Base-by-base conservation (phyloP, 768 basidiomycete species). In the Boletus pseudopeckii region DNA sequence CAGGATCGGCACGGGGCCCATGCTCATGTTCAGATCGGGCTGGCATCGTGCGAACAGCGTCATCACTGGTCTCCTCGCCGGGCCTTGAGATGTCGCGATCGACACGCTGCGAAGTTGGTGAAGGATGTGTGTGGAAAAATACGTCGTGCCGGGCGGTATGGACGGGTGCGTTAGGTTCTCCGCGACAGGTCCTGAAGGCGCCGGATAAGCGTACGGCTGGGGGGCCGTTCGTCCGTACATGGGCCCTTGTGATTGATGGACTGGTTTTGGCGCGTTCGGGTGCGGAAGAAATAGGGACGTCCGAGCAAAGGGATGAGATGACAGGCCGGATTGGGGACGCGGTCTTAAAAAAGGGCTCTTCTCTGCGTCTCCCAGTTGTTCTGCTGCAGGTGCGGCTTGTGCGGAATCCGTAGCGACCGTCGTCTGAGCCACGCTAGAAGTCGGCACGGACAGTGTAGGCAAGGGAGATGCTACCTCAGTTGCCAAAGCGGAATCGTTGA, bases 1-100 rank as follows among this genome's bases (percentile, higher is more conserved):
- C 8, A 74, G 57, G 41, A 90, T 82, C 0, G 80, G 82, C 0
- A 90, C 82, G 1, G 88, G 86, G 0, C 80, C 80, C 26, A 70
- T 63, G 14, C 85, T 72, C 28, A 50, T 63, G 20, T 59, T 60
- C 39, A 90, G 62, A 52, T 89, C 87, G 14, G 61, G 61, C 22
- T 79, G 76, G 20, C 76, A 82, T 18, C 77, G 69, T 0, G 79
- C 88, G 55, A 86, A 88, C 7, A 90, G 77, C 13, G 88, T 89
- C 24, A 64, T 49, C 11, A 58, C 61, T 1, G 58, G 61, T 33
- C 59, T 18, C 30, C 64, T 49, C 9, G 45, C 54, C 3, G 45
- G 49, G 7, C 76, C 75, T 15, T 57, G 67, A 0, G 48, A 28
- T 5, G 52, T 48, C 7, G 42, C 54, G 1, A 54, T 33, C 45